phyloP scores from a whole-genome alignment of 208 protist species.

The Porcisia hertigi region DNA sequence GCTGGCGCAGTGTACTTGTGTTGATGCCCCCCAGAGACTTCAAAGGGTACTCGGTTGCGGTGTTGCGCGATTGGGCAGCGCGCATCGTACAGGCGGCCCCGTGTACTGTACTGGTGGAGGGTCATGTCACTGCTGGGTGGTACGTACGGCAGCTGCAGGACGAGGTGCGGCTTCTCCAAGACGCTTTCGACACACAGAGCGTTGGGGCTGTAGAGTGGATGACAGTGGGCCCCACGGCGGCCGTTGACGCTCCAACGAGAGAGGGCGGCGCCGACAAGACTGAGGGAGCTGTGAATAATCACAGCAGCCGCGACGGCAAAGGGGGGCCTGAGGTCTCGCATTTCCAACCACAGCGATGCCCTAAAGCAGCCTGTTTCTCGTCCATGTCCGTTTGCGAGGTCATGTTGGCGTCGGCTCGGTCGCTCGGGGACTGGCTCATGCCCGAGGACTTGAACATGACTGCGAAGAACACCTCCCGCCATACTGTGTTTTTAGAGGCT shows the following conservation, averaged over 20 bases:
- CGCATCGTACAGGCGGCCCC: slow-evolving; percentile 54
- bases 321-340: background rate
- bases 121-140: background rate
- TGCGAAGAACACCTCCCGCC: background rate
- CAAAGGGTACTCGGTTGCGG: slow-evolving; percentile 12
- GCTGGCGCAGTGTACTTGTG: slow-evolving; percentile 40
- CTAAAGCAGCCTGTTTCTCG: background rate
- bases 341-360: background rate
- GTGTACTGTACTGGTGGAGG: slow-evolving; percentile 54
- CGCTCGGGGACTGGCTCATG: background rate
- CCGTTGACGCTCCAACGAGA: background rate
- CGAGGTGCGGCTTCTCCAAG: slow-evolving; percentile 16
- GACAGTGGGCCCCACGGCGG: background rate
- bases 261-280: background rate
- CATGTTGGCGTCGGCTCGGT: background rate
- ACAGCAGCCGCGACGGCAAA: background rate
- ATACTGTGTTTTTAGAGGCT: slow-evolving; percentile 17
- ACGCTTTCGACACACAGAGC: background rate
- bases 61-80: slow-evolving; percentile 23
- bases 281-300: too few relatives aligned
- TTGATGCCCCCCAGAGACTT: slow-evolving; percentile 43
- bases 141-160: slow-evolving; percentile 32
- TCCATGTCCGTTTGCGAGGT: background rate
- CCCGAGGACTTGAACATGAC: background rate
- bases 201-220: slow-evolving; percentile 15